Evolutionary conservation across 371 early-diverging fungal genomes (phyloP), one percentile per base, ranked within the genome.

Genomic region (Mortierella sp.): DNA sequence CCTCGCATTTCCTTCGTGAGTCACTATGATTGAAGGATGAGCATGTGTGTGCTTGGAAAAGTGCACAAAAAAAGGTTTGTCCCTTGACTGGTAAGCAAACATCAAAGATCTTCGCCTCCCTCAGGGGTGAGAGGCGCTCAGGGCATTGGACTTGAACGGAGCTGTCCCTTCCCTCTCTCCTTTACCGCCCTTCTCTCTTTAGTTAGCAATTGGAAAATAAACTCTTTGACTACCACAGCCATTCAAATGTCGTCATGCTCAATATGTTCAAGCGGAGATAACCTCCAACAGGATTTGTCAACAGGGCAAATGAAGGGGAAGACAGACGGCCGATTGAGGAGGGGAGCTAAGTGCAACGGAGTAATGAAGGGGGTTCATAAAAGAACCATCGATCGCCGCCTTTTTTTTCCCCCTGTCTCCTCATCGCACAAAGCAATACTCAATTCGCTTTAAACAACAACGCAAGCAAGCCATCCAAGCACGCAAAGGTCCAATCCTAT

Each of bases 131-230:
- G 19, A 0, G 61, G 28, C 61, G 34, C 61, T 31, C 4, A 31
- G 61, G 61, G 61, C 16, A 61, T 61, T 61, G 61, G 61, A 61
- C 26, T 61, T 28, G 61, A 61, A 31, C 16, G 61, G 61, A 61
- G 61, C 5, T 61, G 57, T 5, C 28, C 13, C 28, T 14, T 14
- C 26, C 14, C 13, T 13, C 54, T n/a, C 28, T 59, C 28, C 8
- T 13, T 55, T 10, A 26, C 14, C 57, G 14, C 57, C 5, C 28
- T 28, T 28, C 14, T n/a, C 28, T n/a, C n/a, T n/a, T n/a, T n/a
- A n/a, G n/a, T 6, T 19, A 28, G 16, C 16, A 14, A 50, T 16
- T 50, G 50, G 50, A 16, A 50, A 50, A 16, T 50, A 50, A 50
- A 19, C 61, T 61, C 34, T 19, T 61, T 61, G 57, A 28, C 57